These are phyloP conservation scores for Cyberlindnera samutprakarnensis DNA, from an alignment of 805 yeast species.

Conservation along the genomic window DNA sequence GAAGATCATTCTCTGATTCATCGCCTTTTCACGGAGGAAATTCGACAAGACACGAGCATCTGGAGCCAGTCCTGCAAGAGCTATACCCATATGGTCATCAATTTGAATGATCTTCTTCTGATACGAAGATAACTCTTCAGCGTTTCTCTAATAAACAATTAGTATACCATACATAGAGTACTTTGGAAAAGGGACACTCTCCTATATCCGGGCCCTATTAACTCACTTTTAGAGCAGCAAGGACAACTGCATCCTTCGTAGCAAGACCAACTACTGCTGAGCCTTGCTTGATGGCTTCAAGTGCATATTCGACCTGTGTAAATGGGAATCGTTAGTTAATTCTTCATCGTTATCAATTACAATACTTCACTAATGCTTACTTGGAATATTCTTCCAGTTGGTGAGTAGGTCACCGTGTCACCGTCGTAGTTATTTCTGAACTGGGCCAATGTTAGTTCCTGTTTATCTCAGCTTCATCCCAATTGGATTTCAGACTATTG, in stretches of 20 bases:
- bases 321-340: too few relatives aligned
- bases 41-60: slow-evolving; percentile 94
- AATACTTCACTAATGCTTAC: too few relatives aligned
- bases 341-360: too few relatives aligned
- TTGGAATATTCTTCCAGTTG: slow-evolving; percentile 88
- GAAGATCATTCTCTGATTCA: slow-evolving; percentile 77
- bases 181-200: too few relatives aligned
- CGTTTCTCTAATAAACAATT: slow-evolving; percentile 76
- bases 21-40: slow-evolving; percentile 83
- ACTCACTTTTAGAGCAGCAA: slow-evolving; percentile 73
- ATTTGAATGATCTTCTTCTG: slow-evolving; percentile 89
- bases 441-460: slow-evolving; percentile 24
- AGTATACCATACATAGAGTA: too few relatives aligned
- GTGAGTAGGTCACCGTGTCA: slow-evolving; percentile 96
- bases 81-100: slow-evolving; percentile 91
- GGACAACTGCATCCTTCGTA: slow-evolving; percentile 78
- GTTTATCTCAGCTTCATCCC: too few relatives aligned
- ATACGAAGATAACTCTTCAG: slow-evolving; percentile 95
- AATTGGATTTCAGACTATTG: too few relatives aligned
- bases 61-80: slow-evolving; percentile 96
- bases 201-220: too few relatives aligned
- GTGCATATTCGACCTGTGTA: slow-evolving; percentile 61
- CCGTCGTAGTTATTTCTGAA: slow-evolving; percentile 98
- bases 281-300: slow-evolving; percentile 96
- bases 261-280: slow-evolving; percentile 94